Base-by-base conservation (phyloP, 78 protist species). In the Chrysochromulina parva region DNA sequence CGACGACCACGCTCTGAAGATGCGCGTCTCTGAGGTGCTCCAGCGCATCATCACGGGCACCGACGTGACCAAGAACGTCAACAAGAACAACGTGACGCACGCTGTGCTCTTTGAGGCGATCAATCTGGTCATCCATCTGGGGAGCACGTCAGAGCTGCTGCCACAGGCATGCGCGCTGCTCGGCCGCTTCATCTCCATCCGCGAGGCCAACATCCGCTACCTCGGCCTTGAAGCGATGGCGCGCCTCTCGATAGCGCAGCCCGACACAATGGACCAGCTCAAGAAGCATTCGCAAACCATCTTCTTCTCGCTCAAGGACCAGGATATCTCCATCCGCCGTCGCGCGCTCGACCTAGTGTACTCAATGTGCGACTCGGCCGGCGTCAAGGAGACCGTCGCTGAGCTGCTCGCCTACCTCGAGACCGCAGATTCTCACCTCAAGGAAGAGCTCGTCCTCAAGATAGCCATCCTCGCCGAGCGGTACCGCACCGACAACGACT, bases 401-500 rank as follows among this genome's bases (percentile, higher is more conserved):
- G 98, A 98, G 93, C 94, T 98, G 52, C 95, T 98, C 80, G 57
- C 73, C 76, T 98, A 94, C 90, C 95, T 98, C 62, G 71, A 85
- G 88, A 19, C 3, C 55, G 93, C 98, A 26, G 99, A 96, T 73
- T 85, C 60, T 28, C 90, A 38, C 50, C 94, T 98, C 85, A n/a
- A 94, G 50, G 99, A 98, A 54, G 99, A 98, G 86, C 86, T 87
- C 57, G 93, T 96, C 50, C 85, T 98, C 48, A 96, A 96, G 86
- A 96, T 98, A 62, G 99, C 99, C 93, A 96, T 97, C 86, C 93
- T 98, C 1, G 98, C 99, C 13, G 99, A 98, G 92, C 96, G 82
- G 28, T 98, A 89, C 89, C 95, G 98, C 55, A 54, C 90, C 7
- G 96, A 95, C 78, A 85, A 89, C 81, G 50, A 95, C 38, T 98